A percentile compares a stretch with the other conserved stretches of the same genome.
phyloP scores from a whole-genome alignment of 73 alveolate genomes.

The Blepharisma japonicum region DNA sequence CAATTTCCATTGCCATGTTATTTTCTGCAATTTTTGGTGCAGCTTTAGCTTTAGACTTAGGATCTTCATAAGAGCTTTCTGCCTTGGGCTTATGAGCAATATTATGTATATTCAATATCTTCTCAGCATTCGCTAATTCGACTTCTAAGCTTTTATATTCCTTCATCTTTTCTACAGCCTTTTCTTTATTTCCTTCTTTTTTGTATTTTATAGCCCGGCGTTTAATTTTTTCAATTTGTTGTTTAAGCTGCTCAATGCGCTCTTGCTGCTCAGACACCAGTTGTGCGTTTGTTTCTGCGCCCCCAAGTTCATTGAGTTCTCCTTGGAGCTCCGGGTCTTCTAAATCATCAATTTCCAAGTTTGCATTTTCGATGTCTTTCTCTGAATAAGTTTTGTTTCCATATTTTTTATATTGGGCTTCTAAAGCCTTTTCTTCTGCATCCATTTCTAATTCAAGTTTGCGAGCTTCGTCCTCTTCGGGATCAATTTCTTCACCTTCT shows the following conservation, averaged over 20 bases:
- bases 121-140: neutral
- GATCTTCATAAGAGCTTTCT: neutral
- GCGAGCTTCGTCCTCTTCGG: conserved; percentile 1
- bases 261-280: neutral
- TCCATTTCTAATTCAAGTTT: conserved; percentile 16
- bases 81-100: neutral
- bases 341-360: conserved; percentile 1
- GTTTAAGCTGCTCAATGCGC: neutral
- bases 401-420: neutral
- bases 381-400: neutral
- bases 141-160: neutral
- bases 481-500: conserved; percentile 19
- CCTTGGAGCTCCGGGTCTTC: conserved; percentile 6
- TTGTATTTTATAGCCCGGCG: neutral
- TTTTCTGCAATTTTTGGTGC: neutral
- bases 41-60: neutral
- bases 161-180: neutral
- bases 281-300: neutral
- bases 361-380: conserved; percentile 14
- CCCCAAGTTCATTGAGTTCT: conserved; percentile 5
- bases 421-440: neutral
- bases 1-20: neutral
- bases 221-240: neutral
- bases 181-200: neutral
- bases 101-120: conserved; percentile 1